Evolutionary conservation across 75 land plant genomes (phyloP).

Genomic region (Pinus taeda): DNA sequence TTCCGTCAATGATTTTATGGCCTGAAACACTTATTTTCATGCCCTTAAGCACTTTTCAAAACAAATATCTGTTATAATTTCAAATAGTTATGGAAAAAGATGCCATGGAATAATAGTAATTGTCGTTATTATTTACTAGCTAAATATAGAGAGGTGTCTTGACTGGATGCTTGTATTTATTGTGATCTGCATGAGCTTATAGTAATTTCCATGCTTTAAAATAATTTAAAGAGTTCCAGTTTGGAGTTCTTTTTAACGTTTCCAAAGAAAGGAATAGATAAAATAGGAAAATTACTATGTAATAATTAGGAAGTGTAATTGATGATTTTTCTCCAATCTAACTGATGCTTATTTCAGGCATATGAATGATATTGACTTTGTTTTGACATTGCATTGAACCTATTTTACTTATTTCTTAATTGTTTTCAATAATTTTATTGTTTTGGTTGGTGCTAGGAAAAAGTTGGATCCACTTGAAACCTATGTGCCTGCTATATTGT

Average conservation of each 20-base stretch:
- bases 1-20: too few species aligned
- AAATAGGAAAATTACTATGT: not conserved
- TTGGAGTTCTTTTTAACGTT: not conserved
- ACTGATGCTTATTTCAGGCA: not conserved
- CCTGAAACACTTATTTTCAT: too few species aligned
- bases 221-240: not conserved
- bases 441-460: slow-evolving; percentile 56
- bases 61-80: too few species aligned
- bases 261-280: not conserved
- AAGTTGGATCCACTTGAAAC: slow-evolving; percentile 95
- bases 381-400: not conserved
- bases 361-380: not conserved
- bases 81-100: too few species aligned
- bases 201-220: too few species aligned
- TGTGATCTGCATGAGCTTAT: too few species aligned
- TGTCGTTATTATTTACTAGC: too few species aligned
- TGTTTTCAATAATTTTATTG: not conserved
- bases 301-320: not conserved
- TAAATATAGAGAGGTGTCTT: too few species aligned
- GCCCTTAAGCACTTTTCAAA: too few species aligned
- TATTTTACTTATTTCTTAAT: not conserved
- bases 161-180: too few species aligned
- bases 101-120: too few species aligned
- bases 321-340: not conserved
- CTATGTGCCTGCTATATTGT: slow-evolving; percentile 83